phyloP scores from a whole-genome alignment of 139 green algal species.

The Deuterostichococcus epilithicus region DNA sequence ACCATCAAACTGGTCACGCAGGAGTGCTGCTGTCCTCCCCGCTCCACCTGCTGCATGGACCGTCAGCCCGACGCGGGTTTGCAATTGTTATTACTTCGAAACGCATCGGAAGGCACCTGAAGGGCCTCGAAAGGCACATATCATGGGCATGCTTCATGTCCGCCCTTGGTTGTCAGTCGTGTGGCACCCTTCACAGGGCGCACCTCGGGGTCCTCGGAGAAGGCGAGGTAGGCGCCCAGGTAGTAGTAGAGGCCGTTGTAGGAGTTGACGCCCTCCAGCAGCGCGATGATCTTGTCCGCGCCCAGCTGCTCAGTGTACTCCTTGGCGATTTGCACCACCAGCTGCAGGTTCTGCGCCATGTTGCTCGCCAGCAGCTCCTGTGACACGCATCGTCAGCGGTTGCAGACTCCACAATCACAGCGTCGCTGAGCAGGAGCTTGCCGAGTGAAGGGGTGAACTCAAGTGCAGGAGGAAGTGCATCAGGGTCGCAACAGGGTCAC shows the following conservation, averaged over 20 bases:
- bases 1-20: no score
- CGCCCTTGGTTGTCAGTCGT: no score
- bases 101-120: no score
- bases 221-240: constrained; percentile 85
- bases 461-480: no score
- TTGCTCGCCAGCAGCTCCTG: constrained; percentile 89
- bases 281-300: constrained; percentile 76
- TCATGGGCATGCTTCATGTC: no score
- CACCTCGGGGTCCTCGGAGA: constrained; percentile 83
- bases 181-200: not conserved
- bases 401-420: not conserved
- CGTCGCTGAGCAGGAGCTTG: not conserved
- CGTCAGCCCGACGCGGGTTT: no score
- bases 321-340: constrained; percentile 89
- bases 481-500: not conserved
- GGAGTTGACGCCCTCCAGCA: constrained; percentile 89
- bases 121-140: no score
- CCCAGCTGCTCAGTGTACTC: constrained; percentile 96
- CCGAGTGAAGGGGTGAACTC: not conserved
- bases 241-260: constrained; percentile 97
- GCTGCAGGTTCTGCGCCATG: constrained; percentile 80
- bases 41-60: no score
- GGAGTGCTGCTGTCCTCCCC: no score
- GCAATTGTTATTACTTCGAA: no score
- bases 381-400: not conserved